Base-by-base conservation (phyloP, 1,284 basidiomycete species). In the Boletus sp. region DNA sequence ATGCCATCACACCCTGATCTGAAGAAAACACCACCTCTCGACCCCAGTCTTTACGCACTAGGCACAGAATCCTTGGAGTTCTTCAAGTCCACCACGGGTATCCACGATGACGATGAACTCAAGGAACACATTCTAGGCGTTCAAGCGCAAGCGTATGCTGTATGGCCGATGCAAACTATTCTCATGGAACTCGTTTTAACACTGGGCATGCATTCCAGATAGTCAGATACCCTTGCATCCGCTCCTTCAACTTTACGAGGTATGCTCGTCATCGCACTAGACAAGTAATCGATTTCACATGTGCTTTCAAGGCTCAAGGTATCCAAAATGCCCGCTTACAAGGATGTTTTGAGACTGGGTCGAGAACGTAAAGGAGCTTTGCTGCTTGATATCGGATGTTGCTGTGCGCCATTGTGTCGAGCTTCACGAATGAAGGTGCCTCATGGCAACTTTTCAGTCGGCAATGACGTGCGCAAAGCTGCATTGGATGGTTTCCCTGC, bases 121-220 rank as follows among this genome's bases (percentile, higher is more conserved):
- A 77, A 68, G 58, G 46, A 64, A 41, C 68, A 69, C 39, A 62
- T 69, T 23, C 41, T 62, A 5, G 46, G 27, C 17, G 53, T 69
- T 9, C 68, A 66, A 41, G 50, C 46, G 25, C 56, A 61, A 47
- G 68, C 67, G 9, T 69, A 57, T 42, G 40, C 57, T 23, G 51
- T 54, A 9, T 8, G 52, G n/a, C n/a, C n/a, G n/a, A n/a, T n/a
- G n/a, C n/a, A 27, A 27, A 27, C 26, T 27, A 12, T 27, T 12
- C 26, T 4, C 26, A 10, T 12, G 12, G 26, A 27, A 27, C 26
- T 27, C 13, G 30, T 22, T 20, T 16, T 26, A 19, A 32, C n/a
- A 26, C 20, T 6, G 22, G 36, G 8, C 17, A 20, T 19, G n/a
- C 25, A 22, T 27, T 42, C 13, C n/a, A 61, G 58, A 52, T 61